phyloP scores from a whole-genome alignment of 2,329 filamentous ascomycete genomes.

The Ustulina deusta region DNA sequence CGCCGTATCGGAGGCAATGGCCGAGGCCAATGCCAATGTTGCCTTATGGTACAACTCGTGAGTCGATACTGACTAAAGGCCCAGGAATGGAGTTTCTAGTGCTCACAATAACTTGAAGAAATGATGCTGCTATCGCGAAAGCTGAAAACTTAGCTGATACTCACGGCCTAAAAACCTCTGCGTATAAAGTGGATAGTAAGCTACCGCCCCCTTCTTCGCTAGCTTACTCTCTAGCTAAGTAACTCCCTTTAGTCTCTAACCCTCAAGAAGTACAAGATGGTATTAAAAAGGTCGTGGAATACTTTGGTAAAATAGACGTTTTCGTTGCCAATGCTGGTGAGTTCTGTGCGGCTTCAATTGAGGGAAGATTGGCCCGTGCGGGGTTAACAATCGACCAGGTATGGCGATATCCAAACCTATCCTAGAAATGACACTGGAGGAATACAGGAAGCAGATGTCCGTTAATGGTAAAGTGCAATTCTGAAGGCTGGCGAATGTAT shows the following conservation, averaged over 20 bases:
- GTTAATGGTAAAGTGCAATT: conserved; percentile 34
- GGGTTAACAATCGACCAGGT: conserved; percentile 24
- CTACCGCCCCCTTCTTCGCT: background rate
- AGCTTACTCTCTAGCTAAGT: conserved; percentile 14
- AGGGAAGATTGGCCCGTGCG: background rate
- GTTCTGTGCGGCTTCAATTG: background rate
- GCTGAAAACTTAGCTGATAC: conserved; percentile 28
- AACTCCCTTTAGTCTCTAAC: conserved; percentile 28
- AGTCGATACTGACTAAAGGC: conserved; percentile 6
- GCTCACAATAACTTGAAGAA: conserved; percentile 31
- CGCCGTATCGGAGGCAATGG: conserved; percentile 39
- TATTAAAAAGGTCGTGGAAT: conserved; percentile 32
- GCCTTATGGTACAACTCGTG: conserved; percentile 41
- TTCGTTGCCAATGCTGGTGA: conserved; percentile 42
- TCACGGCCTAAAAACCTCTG: conserved; percentile 32
- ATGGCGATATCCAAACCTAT: conserved; percentile 40
- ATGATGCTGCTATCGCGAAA: conserved; percentile 34
- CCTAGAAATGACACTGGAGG: conserved; percentile 36
- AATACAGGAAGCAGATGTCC: conserved; percentile 39
- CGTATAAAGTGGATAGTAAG: conserved; percentile 39
- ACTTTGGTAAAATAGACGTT: conserved; percentile 41
- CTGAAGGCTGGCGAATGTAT: background rate
- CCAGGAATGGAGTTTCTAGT: background rate
- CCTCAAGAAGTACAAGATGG: conserved; percentile 35
- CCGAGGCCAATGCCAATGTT: conserved; percentile 37